These are phyloP conservation scores for Sequoiadendron giganteum DNA, from an alignment of 75 land plant species.

Conservation along the genomic window DNA sequence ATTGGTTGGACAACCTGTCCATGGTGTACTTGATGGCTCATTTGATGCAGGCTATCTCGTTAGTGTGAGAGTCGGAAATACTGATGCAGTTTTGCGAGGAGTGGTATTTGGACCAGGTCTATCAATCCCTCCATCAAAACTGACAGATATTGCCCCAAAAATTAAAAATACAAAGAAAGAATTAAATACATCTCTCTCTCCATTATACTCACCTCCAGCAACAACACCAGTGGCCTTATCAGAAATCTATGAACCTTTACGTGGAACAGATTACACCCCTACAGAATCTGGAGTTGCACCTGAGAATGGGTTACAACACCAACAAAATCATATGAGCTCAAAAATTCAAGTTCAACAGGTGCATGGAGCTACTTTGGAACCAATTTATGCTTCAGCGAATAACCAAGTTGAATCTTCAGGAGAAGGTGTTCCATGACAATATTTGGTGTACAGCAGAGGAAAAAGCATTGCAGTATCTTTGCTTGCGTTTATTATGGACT, in stretches of 20 bases:
- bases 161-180: slow-evolving; percentile 11
- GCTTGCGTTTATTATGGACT: slow-evolving; percentile 5
- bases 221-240: slow-evolving; percentile 7
- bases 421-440: slow-evolving; percentile 6
- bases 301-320: slow-evolving; percentile 7
- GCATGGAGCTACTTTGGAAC: not conserved
- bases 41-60: slow-evolving; percentile 25
- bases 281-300: slow-evolving; percentile 12
- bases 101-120: slow-evolving; percentile 26
- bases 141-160: slow-evolving; percentile 29
- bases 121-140: slow-evolving; percentile 22
- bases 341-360: slow-evolving; percentile 1
- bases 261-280: slow-evolving; percentile 1
- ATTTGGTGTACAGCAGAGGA: slow-evolving; percentile 1
- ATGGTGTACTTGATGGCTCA: slow-evolving; percentile 23
- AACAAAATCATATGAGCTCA: slow-evolving; percentile 6
- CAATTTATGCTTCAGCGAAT: not conserved
- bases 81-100: slow-evolving; percentile 12
- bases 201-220: slow-evolving; percentile 11
- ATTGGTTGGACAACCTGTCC: slow-evolving; percentile 16
- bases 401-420: not conserved
- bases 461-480: not conserved
- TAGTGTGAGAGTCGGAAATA: slow-evolving; percentile 19
- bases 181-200: not conserved
- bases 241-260: slow-evolving; percentile 10